A percentile compares a stretch with the other conserved stretches of the same genome.
Conservation (phyloP, 1,284 basidiomycete genomes). For the Cutaneotrichosporon arboriforme region DNA sequence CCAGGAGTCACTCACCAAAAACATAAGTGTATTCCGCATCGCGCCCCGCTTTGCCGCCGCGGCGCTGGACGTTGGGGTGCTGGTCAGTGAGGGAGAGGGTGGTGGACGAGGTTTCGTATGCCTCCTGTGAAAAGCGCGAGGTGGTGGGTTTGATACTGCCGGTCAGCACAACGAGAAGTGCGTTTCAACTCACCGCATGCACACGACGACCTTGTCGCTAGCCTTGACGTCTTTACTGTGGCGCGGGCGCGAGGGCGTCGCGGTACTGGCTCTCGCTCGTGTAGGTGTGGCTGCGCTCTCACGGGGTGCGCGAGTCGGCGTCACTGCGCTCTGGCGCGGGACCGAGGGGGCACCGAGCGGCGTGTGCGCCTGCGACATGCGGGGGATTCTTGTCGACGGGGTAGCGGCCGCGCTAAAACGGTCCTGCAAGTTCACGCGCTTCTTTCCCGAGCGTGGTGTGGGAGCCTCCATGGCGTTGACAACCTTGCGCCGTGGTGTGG, state of each 20-base stretch:
- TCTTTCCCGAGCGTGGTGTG: constrained; percentile 16
- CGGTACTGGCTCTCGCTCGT: too few species aligned
- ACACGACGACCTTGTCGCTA: constrained; percentile 44
- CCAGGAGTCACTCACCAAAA: constrained; percentile 35
- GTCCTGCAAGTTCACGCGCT: constrained; percentile 28
- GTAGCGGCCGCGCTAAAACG: constrained; percentile 17
- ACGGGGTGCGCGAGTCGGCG: too few species aligned
- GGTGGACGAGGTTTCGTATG: constrained; percentile 37
- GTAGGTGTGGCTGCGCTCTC: too few species aligned
- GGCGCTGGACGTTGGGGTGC: constrained; percentile 45
- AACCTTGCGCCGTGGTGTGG: constrained; percentile 15
- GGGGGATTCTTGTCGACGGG: constrained; percentile 1
- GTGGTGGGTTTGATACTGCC: constrained; percentile 42
- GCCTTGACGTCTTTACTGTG: not conserved
- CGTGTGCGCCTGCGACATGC: not conserved
- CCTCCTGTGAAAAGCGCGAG: constrained; percentile 29
- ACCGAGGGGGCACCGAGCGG: too few species aligned
- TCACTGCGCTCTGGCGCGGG: too few species aligned
- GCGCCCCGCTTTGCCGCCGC: constrained; percentile 45
- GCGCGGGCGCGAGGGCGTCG: too few species aligned
- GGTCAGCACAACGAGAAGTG: constrained; percentile 2
- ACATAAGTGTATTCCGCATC: constrained; percentile 45
- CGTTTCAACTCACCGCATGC: constrained; percentile 36
- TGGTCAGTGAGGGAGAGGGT: constrained; percentile 39
- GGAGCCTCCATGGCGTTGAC: constrained; percentile 17